Conservation (phyloP, 164 flowering plant genomes). For the Euptelea pleiosperma region DNA sequence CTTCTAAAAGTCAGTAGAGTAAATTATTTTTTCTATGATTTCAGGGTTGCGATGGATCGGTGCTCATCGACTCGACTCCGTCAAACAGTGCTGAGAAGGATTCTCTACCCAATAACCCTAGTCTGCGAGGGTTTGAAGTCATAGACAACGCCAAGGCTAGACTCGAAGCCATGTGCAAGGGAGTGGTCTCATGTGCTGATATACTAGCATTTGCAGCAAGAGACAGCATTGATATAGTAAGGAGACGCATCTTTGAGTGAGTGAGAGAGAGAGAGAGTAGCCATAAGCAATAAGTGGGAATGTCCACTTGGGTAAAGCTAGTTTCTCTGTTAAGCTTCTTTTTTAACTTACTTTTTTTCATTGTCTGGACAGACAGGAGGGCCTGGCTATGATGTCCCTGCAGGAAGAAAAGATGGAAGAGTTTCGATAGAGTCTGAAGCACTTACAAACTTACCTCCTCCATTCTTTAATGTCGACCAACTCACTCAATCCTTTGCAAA, state of each 20-base stretch:
- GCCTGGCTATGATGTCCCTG: slow-evolving; percentile 40
- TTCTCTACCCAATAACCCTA: slow-evolving; percentile 37
- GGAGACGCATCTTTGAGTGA: too few species aligned
- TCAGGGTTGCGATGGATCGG: slow-evolving; percentile 70
- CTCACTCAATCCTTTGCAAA: slow-evolving; percentile 41
- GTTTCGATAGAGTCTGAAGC: slow-evolving; percentile 42
- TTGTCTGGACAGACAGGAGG: slow-evolving; percentile 48
- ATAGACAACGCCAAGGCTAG: slow-evolving; percentile 50
- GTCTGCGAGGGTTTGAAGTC: slow-evolving; percentile 51
- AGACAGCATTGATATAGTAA: slow-evolving; percentile 44
- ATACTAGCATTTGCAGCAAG: slow-evolving; percentile 59
- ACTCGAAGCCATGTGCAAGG: slow-evolving; percentile 41
- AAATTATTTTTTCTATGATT: slow-evolving; percentile 2
- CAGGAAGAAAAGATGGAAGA: slow-evolving; percentile 60
- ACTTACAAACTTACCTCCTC: slow-evolving; percentile 35
- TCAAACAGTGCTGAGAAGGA: slow-evolving; percentile 47
- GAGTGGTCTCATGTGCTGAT: slow-evolving; percentile 68
- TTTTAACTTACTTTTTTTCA: too few species aligned
- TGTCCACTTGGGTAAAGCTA: too few species aligned
- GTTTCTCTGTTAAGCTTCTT: too few species aligned
- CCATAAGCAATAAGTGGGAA: too few species aligned
- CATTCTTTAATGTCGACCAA: slow-evolving; percentile 21
- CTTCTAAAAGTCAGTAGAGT: not conserved
- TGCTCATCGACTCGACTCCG: slow-evolving; percentile 45
- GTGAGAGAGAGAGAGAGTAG: too few species aligned